Percentiles rank a stretch among this genome's conserved stretches.
Evolutionary conservation across 139 green algal genomes (phyloP).

Genomic region (Picochlorum sp.): DNA sequence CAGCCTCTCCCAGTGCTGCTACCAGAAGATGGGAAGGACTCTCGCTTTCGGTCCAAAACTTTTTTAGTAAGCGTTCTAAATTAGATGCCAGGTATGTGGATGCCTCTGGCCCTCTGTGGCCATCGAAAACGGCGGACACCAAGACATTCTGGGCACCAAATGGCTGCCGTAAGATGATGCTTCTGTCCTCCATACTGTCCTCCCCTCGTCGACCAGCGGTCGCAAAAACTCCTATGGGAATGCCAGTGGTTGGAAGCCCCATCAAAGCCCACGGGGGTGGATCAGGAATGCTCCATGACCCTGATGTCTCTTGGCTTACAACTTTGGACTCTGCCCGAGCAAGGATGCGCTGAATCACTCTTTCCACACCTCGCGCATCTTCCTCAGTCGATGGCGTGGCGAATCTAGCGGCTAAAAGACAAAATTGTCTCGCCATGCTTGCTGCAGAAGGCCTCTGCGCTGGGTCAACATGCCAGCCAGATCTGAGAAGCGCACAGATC

Average conservation of each 20-base stretch:
- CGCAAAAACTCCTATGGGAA: constrained; percentile 24
- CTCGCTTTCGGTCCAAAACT: constrained; percentile 3
- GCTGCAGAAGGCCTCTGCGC: constrained; percentile 30
- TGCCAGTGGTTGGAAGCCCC: neutral
- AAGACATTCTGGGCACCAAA: constrained; percentile 2
- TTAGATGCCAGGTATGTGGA: constrained; percentile 44
- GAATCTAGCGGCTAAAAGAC: neutral
- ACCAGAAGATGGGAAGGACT: constrained; percentile 26
- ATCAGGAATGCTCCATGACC: neutral
- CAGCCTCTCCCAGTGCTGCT: constrained; percentile 30
- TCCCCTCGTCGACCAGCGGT: constrained; percentile 21
- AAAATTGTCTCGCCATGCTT: constrained; percentile 26
- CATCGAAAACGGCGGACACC: constrained; percentile 64
- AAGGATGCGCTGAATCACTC: no score
- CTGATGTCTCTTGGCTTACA: neutral
- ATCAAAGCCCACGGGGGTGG: neutral
- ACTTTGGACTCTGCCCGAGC: neutral
- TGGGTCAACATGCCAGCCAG: constrained; percentile 52
- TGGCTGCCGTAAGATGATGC: constrained; percentile 32
- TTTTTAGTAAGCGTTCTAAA: constrained; percentile 29
- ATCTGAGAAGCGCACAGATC: constrained; percentile 39
- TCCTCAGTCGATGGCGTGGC: neutral
- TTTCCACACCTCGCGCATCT: no score
- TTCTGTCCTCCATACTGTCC: constrained; percentile 73
- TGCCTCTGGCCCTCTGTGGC: constrained; percentile 57